A percentile compares a stretch with the other conserved stretches of the same genome.
phyloP scores from a whole-genome alignment of 768 basidiomycete genomes.

The Ramaria rubella region DNA sequence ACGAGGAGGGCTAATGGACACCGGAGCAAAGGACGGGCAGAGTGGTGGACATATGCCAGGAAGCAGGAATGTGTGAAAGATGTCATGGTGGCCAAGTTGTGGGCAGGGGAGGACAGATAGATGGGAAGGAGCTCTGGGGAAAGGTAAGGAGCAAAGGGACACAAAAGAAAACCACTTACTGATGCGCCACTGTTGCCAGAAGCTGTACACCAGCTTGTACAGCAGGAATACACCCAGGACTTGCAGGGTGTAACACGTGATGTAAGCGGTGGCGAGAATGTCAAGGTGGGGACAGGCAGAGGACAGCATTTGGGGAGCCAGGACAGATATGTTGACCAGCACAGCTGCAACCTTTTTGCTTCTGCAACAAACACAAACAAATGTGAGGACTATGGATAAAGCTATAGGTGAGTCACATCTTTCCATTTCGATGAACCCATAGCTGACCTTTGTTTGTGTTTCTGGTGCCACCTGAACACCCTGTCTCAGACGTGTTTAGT shows the following conservation, averaged over 20 bases:
- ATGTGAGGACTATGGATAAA: too few species aligned
- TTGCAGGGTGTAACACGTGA: constrained; percentile 75
- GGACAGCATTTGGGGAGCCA: too few species aligned
- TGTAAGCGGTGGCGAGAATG: constrained; percentile 79
- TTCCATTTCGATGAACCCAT: too few species aligned
- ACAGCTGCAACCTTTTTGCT: too few species aligned
- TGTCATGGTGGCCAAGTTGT: constrained; percentile 65
- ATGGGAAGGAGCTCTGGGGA: constrained; percentile 72
- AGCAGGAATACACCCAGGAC: constrained; percentile 64
- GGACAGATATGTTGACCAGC: too few species aligned
- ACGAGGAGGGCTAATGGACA: neutral
- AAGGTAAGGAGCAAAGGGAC: neutral
- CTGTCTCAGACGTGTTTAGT: too few species aligned
- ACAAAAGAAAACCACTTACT: constrained; percentile 22
- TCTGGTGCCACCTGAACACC: too few species aligned
- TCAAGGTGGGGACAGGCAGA: too few species aligned
- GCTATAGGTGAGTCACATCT: too few species aligned
- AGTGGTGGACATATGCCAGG: constrained; percentile 67
- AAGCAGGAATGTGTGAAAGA: constrained; percentile 84
- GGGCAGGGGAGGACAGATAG: constrained; percentile 75
- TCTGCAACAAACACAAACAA: too few species aligned
- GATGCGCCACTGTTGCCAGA: constrained; percentile 26
- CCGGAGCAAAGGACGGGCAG: constrained; percentile 33
- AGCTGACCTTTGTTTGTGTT: too few species aligned
- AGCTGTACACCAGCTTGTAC: constrained; percentile 36